phyloP scores from a whole-genome alignment of 1,284 basidiomycete species.

The Porogramme epimiltina region DNA sequence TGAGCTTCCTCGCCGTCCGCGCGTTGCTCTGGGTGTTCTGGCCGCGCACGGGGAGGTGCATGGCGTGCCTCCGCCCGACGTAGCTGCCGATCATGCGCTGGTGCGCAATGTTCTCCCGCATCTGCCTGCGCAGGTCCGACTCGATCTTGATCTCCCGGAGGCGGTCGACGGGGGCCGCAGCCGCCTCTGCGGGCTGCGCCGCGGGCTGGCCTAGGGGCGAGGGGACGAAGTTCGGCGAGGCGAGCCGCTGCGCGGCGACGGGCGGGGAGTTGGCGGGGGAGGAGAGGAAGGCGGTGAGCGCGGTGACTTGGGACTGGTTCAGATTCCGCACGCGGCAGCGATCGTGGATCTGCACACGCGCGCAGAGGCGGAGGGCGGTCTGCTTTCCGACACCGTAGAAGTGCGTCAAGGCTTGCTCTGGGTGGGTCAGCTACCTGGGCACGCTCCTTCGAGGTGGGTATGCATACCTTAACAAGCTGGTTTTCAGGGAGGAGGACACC shows the following conservation, averaged over 20 bases:
- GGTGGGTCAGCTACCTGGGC: not conserved
- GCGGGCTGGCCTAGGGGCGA: conserved; percentile 38
- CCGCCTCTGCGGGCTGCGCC: not conserved
- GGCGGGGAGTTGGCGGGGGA: conserved; percentile 74
- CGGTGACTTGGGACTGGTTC: conserved; percentile 79
- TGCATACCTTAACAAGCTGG: conserved; percentile 64
- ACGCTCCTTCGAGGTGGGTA: not conserved
- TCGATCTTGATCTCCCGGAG: conserved; percentile 80
- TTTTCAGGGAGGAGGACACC: conserved; percentile 74
- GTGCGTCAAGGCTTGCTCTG: conserved; percentile 78
- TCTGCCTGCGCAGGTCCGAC: conserved; percentile 75
- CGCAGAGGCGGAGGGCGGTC: conserved; percentile 80
- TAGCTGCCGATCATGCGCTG: conserved; percentile 90
- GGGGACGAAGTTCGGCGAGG: conserved; percentile 50
- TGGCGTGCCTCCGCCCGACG: conserved; percentile 84
- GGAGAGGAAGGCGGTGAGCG: conserved; percentile 86
- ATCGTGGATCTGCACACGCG: conserved; percentile 86
- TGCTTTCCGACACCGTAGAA: conserved; percentile 84
- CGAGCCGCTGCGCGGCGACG: conserved; percentile 64
- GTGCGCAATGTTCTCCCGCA: conserved; percentile 88
- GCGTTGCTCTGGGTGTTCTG: conserved; percentile 89
- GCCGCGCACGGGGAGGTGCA: conserved; percentile 87
- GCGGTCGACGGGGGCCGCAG: conserved; percentile 43
- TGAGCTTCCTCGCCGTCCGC: conserved; percentile 84
- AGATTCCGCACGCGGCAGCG: conserved; percentile 76